Percentiles rank a stretch among this genome's conserved stretches.
These are phyloP conservation scores for Gardenia jasminoides DNA, from an alignment of 257 asterid species.

Conservation along the genomic window DNA sequence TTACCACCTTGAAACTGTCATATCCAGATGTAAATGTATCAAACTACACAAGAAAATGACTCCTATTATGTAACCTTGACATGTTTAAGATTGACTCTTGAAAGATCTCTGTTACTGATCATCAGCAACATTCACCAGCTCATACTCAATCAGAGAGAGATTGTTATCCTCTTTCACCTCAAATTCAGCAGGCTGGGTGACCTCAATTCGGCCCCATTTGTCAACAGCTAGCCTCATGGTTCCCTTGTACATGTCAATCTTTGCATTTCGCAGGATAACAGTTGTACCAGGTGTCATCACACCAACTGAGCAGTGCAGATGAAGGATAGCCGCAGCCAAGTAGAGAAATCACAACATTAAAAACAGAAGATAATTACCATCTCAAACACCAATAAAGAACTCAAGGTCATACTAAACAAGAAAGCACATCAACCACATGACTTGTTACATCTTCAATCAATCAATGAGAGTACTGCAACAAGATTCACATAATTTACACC, in stretches of 20 bases:
- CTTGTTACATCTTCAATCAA: neutral
- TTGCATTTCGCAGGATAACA: constrained; percentile 61
- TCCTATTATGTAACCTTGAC: neutral
- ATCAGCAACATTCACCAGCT: constrained; percentile 51
- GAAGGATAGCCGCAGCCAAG: neutral
- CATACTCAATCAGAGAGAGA: constrained; percentile 63
- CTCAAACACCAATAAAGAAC: neutral
- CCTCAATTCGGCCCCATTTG: constrained; percentile 75
- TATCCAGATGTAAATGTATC: neutral
- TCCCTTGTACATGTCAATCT: constrained; percentile 68
- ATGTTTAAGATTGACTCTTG: neutral
- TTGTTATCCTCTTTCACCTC: constrained; percentile 60
- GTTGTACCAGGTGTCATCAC: constrained; percentile 54
- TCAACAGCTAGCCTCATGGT: constrained; percentile 71
- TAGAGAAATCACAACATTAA: neutral
- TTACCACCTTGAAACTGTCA: constrained; percentile 6
- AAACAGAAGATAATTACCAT: neutral
- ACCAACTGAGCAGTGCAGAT: constrained; percentile 42
- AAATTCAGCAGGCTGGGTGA: constrained; percentile 49
- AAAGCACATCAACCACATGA: neutral
- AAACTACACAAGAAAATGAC: neutral
- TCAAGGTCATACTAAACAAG: neutral
- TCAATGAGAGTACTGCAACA: too few relatives aligned
- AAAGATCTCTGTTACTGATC: constrained; percentile 13
- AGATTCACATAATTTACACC: neutral